A percentile compares a stretch with the other conserved stretches of the same genome.
These are phyloP conservation scores for Triangularia setosa DNA, from an alignment of 2,329 filamentous ascomycete species.

Conservation along the genomic window DNA sequence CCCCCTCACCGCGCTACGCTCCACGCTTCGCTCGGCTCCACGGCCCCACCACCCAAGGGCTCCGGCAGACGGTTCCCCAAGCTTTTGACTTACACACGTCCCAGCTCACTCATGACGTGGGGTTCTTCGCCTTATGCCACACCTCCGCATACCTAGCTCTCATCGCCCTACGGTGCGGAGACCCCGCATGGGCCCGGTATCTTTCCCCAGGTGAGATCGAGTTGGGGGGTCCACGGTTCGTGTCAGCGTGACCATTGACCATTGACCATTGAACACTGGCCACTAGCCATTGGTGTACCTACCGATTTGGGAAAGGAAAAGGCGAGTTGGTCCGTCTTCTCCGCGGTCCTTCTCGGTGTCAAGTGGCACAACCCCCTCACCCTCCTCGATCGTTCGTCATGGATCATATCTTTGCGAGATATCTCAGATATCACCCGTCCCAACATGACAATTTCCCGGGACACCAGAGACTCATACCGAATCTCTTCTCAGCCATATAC, in stretches of 20 bases:
- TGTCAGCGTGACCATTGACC: neutral
- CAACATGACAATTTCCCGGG: neutral
- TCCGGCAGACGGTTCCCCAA: conserved; percentile 10
- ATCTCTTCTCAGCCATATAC: neutral
- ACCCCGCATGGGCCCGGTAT: neutral
- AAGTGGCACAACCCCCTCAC: neutral
- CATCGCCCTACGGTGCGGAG: neutral
- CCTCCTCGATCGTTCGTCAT: neutral
- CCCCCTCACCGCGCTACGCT: conserved; percentile 15
- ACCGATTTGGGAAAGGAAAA: neutral
- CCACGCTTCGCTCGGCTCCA: conserved; percentile 6
- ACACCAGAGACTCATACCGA: neutral
- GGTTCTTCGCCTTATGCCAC: neutral
- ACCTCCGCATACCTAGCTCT: neutral
- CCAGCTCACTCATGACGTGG: neutral
- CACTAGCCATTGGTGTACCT: neutral
- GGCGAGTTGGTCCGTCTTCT: neutral
- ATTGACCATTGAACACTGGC: neutral
- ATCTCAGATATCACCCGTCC: neutral
- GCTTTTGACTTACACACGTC: neutral
- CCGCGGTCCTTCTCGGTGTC: neutral
- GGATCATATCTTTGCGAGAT: neutral
- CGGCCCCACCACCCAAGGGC: conserved; percentile 23
- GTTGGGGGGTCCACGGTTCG: neutral
- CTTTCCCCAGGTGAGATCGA: neutral